Evolutionary conservation across 305 asterid genomes (phyloP).

Genomic region (Rubia tinctorum): DNA sequence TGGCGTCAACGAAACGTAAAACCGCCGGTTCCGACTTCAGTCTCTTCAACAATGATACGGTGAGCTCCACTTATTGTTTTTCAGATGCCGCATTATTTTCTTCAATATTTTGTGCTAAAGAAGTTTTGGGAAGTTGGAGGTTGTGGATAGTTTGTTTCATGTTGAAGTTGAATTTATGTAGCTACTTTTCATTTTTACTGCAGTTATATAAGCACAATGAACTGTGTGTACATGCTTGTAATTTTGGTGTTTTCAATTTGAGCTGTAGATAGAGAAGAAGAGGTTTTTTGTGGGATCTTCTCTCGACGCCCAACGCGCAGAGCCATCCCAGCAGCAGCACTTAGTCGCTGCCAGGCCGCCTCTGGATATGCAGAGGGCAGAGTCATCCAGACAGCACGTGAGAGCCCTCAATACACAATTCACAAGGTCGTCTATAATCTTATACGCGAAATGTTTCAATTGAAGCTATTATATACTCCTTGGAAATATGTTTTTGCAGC

Average conservation of each 20-base stretch:
- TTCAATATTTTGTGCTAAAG: not conserved
- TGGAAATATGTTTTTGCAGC: not conserved
- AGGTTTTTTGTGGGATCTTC: constrained; percentile 51
- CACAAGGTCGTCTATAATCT: no score
- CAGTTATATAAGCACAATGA: not conserved
- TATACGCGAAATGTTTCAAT: not conserved
- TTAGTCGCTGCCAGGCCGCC: constrained; percentile 26
- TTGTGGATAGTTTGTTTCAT: not conserved
- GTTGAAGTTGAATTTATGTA: not conserved
- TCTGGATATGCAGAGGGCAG: constrained; percentile 70
- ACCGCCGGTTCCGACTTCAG: constrained; percentile 50
- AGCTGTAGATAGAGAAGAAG: constrained; percentile 60
- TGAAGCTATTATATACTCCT: not conserved
- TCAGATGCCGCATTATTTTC: not conserved
- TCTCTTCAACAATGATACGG: constrained; percentile 59
- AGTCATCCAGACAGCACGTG: constrained; percentile 84
- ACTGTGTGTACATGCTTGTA: not conserved
- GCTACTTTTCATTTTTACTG: not conserved
- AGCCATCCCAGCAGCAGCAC: constrained; percentile 37
- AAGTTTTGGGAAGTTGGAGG: not conserved
- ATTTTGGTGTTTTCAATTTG: not conserved
- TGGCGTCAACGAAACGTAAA: constrained; percentile 85
- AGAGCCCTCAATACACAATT: constrained; percentile 17
- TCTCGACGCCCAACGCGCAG: constrained; percentile 47
- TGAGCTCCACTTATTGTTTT: constrained; percentile 20